Evolutionary conservation across 1,284 basidiomycete genomes (phyloP).

Genomic region (Microbotryum saponariae): DNA sequence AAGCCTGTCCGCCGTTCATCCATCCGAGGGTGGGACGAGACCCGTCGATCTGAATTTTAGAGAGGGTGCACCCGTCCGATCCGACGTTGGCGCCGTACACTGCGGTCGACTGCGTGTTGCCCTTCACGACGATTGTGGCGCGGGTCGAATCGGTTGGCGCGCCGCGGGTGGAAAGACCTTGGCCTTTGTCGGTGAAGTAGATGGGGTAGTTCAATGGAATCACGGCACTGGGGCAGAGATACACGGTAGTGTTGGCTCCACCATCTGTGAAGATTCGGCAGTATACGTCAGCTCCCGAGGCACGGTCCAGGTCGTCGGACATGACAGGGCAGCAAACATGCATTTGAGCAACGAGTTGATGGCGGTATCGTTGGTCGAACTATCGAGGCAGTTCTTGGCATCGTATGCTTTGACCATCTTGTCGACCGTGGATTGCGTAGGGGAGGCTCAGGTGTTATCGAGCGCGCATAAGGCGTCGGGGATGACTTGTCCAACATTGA

Average conservation of each 20-base stretch:
- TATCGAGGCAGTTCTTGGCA: constrained; percentile 18
- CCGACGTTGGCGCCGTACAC: constrained; percentile 8
- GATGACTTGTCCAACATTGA: background rate
- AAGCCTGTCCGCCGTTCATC: constrained; percentile 34
- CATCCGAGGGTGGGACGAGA: constrained; percentile 35
- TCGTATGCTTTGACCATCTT: background rate
- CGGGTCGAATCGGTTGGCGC: constrained; percentile 43
- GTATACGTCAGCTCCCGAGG: background rate
- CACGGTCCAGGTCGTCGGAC: background rate
- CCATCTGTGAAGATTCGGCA: constrained; percentile 6
- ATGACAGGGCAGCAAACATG: background rate
- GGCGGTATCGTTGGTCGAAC: constrained; percentile 15
- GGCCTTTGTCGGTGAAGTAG: constrained; percentile 45
- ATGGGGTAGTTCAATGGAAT: constrained; percentile 39
- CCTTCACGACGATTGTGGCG: background rate
- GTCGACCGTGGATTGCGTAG: background rate
- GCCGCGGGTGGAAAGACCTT: constrained; percentile 45
- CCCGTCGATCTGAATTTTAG: constrained; percentile 40
- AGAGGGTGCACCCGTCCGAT: constrained; percentile 16
- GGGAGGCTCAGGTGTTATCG: background rate
- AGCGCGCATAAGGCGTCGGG: constrained; percentile 1
- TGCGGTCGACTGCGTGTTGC: constrained; percentile 3
- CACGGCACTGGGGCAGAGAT: constrained; percentile 42
- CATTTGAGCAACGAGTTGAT: constrained; percentile 27
- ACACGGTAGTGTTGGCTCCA: constrained; percentile 42